Conservation (phyloP, 2,329 filamentous ascomycete species). For the Colletotrichum lindemuthianum region DNA sequence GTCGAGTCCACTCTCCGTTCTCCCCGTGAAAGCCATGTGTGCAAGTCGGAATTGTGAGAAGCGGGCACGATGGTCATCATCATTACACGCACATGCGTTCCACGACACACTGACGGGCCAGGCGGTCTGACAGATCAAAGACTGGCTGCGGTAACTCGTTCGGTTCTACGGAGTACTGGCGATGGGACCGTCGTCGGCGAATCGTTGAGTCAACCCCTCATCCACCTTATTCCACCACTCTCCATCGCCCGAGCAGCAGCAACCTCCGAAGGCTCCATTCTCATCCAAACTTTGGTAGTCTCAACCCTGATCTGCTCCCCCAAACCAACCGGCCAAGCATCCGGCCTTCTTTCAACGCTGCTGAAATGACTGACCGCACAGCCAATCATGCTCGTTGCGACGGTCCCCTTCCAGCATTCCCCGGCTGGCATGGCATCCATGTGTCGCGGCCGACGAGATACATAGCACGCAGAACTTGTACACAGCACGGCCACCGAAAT, state of each 20-base stretch:
- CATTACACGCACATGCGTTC: slow-evolving; percentile 5
- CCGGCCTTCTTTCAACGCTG: not conserved
- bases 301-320: slow-evolving; percentile 2
- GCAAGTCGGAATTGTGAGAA: slow-evolving; percentile 10
- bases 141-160: slow-evolving; percentile 3
- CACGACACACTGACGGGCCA: not conserved
- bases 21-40: slow-evolving; percentile 11
- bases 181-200: slow-evolving; percentile 3
- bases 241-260: slow-evolving; percentile 5
- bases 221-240: slow-evolving; percentile 7
- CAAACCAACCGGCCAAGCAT: slow-evolving; percentile 3
- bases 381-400: slow-evolving; percentile 3
- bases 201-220: slow-evolving; percentile 23
- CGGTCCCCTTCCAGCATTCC: slow-evolving; percentile 15
- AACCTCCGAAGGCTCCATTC: slow-evolving; percentile 15
- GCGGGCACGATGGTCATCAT: slow-evolving; percentile 13
- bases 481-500: not conserved
- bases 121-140: slow-evolving; percentile 14
- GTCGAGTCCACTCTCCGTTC: not conserved
- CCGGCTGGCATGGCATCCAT: slow-evolving; percentile 12
- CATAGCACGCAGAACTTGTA: not conserved
- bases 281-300: slow-evolving; percentile 7
- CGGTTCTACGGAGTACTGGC: slow-evolving; percentile 4
- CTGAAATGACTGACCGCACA: not conserved
- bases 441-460: not conserved